Evolutionary conservation across 805 yeast species (phyloP).

Genomic region (Kodamaea kaohsiungensis): DNA sequence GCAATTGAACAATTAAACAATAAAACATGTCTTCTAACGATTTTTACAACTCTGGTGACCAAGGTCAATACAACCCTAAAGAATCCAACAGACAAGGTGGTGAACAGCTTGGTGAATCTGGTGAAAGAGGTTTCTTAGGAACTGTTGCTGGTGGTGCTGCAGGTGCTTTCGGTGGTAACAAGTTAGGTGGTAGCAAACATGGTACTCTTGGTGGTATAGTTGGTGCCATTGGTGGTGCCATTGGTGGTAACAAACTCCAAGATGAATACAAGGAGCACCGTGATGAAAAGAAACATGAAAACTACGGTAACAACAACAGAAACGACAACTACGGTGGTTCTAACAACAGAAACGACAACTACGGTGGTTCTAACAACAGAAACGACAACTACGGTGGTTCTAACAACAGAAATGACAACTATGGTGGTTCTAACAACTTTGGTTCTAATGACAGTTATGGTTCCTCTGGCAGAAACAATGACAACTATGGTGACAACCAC

Average conservation of each 20-base stretch:
- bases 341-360: slow-evolving; percentile 5
- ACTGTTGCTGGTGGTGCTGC: slow-evolving; percentile 33
- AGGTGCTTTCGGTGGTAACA: slow-evolving; percentile 30
- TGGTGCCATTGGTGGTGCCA: slow-evolving; percentile 32
- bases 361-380: slow-evolving; percentile 4
- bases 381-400: slow-evolving; percentile 3
- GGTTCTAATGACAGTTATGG: background rate
- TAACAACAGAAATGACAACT: slow-evolving; percentile 1
- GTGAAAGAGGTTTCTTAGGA: slow-evolving; percentile 29
- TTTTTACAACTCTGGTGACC: slow-evolving; percentile 26
- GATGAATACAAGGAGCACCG: slow-evolving; percentile 20
- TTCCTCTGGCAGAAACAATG: slow-evolving; percentile 3
- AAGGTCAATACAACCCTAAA: slow-evolving; percentile 19
- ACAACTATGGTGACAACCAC: slow-evolving; percentile 8
- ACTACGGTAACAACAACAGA: slow-evolving; percentile 12
- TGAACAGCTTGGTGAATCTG: slow-evolving; percentile 19
- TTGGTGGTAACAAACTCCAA: slow-evolving; percentile 30
- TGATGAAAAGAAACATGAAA: slow-evolving; percentile 11
- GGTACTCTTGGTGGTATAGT: slow-evolving; percentile 28
- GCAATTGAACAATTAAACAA: background rate
- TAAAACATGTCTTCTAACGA: slow-evolving; percentile 29
- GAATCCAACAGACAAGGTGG: slow-evolving; percentile 13
- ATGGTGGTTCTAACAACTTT: background rate
- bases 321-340: slow-evolving; percentile 7
- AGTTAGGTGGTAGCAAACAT: slow-evolving; percentile 25